Percentiles rank a stretch among this genome's conserved stretches.
phyloP scores from a whole-genome alignment of 441 rosid genomes.

The Melastoma candidum region DNA sequence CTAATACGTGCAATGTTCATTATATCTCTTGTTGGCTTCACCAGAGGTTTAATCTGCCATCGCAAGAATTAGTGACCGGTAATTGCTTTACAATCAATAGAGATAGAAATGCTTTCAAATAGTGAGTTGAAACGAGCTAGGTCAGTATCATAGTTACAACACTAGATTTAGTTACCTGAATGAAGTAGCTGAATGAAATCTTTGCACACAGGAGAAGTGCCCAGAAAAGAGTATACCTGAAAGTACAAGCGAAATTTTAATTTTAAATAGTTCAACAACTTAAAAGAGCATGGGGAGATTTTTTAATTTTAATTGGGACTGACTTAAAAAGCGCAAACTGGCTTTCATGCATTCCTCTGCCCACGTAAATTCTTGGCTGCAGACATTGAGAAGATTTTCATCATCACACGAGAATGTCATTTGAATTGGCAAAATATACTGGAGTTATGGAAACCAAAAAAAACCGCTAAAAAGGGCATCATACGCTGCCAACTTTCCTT shows the following conservation, averaged over 20 bases:
- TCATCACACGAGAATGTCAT: background rate
- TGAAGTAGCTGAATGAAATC: conserved; percentile 65
- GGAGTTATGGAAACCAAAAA: too few species aligned
- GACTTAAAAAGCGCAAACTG: conserved; percentile 89
- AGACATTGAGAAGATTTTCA: conserved; percentile 17
- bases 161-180: conserved; percentile 43
- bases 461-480: too few species aligned
- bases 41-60: conserved; percentile 68
- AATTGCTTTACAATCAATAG: conserved; percentile 8
- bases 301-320: conserved; percentile 22
- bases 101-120: background rate
- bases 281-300: background rate
- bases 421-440: too few species aligned
- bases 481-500: too few species aligned
- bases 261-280: conserved; percentile 1
- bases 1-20: conserved; percentile 57
- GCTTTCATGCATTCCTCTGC: conserved; percentile 99
- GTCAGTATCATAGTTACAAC: too few species aligned
- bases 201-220: conserved; percentile 62
- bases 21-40: conserved; percentile 88
- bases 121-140: background rate
- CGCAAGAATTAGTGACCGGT: conserved; percentile 1
- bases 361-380: conserved; percentile 96
- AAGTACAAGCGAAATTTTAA: conserved; percentile 12
- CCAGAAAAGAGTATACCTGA: conserved; percentile 93